Evolutionary conservation across 2,329 filamentous ascomycete genomes (phyloP).

Genomic region (Aspergillus costaricaensis): DNA sequence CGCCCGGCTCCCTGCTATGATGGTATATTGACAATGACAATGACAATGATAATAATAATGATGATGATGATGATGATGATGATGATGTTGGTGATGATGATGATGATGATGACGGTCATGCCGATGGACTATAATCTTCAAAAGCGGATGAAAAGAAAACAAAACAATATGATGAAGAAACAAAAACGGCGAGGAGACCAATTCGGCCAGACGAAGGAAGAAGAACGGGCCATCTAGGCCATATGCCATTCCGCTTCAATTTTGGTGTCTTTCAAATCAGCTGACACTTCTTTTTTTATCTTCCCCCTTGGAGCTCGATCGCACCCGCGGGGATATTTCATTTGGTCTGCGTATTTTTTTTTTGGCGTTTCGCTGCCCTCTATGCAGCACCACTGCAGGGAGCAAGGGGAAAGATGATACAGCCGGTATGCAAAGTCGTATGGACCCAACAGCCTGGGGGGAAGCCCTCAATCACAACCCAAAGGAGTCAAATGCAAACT

Average conservation of each 20-base stretch:
- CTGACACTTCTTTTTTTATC: slow-evolving; percentile 12
- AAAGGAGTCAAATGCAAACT: neutral
- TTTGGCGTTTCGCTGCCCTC: neutral
- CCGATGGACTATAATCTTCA: slow-evolving; percentile 23
- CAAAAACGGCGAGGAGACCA: slow-evolving; percentile 12
- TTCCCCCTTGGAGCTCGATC: neutral
- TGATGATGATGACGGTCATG: slow-evolving; percentile 22
- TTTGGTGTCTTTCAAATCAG: slow-evolving; percentile 9
- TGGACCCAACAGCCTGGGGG: neutral
- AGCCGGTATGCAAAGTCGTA: neutral
- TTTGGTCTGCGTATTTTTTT: neutral
- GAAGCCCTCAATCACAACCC: neutral
- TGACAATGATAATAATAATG: slow-evolving; percentile 14
- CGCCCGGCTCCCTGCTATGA: slow-evolving; percentile 33
- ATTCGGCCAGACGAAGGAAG: neutral
- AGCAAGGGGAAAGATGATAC: neutral
- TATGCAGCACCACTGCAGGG: neutral
- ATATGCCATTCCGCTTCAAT: neutral
- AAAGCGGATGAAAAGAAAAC: slow-evolving; percentile 14
- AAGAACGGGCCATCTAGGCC: slow-evolving; percentile 2
- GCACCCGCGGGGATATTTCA: neutral
- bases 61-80: slow-evolving; percentile 13
- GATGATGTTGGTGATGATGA: slow-evolving; percentile 12
- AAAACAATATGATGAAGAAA: slow-evolving; percentile 2
- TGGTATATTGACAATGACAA: slow-evolving; percentile 31